Percentiles rank a stretch among this genome's conserved stretches.
Evolutionary conservation across 1,284 basidiomycete species (phyloP).

Genomic region (Wallemia ichthyophaga): DNA sequence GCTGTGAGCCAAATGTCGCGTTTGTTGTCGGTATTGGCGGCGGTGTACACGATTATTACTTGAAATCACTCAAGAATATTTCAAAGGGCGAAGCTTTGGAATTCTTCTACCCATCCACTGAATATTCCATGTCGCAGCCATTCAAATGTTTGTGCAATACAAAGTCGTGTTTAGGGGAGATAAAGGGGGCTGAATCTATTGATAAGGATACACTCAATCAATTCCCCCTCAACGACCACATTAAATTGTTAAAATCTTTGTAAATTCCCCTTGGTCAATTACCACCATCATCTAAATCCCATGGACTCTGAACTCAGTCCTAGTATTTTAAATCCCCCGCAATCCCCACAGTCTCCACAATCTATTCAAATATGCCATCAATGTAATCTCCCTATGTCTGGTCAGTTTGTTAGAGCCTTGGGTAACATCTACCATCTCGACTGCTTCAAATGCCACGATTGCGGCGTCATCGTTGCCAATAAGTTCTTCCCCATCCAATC

Average conservation of each 20-base stretch:
- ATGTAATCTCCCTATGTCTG: conserved; percentile 27
- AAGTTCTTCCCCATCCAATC: conserved; percentile 91
- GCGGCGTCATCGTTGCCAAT: conserved; percentile 75
- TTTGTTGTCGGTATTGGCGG: neutral
- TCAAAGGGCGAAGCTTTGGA: neutral
- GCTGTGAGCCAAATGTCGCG: neutral
- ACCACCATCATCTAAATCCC: neutral
- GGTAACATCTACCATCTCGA: conserved; percentile 81
- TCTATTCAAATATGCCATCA: conserved; percentile 5
- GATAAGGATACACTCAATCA: neutral
- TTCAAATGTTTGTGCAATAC: neutral
- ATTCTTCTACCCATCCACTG: neutral
- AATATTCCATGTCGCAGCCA: neutral
- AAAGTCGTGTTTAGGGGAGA: neutral
- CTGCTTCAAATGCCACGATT: conserved; percentile 98
- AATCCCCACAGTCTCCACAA: neutral
- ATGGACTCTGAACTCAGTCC: neutral
- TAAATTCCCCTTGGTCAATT: neutral
- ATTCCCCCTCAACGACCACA: neutral
- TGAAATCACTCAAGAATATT: neutral
- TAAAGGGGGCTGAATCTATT: neutral
- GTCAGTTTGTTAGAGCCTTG: conserved; percentile 84
- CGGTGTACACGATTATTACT: neutral
- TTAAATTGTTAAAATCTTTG: neutral
- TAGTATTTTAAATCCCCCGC: too few relatives aligned